Evolutionary conservation across 352 stramenopile genomes (phyloP).

Genomic region (Paralagenidium karlingii): DNA sequence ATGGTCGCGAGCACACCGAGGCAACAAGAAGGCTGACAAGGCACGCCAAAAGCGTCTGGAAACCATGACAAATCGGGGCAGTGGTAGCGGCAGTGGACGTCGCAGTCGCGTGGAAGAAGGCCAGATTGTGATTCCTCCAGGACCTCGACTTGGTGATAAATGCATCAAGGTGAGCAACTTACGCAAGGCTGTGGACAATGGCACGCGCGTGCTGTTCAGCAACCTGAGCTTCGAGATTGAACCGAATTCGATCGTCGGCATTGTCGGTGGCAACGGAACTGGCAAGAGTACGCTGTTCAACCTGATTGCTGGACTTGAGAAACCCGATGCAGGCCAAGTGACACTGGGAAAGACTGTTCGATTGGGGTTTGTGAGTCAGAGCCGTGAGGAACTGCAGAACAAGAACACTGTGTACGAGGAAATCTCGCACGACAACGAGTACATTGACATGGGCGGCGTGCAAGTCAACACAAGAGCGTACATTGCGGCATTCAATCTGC

Average conservation of each 20-base stretch:
- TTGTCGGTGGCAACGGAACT: conserved; percentile 96
- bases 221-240: conserved; percentile 91
- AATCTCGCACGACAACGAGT: conserved; percentile 80
- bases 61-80: too few species aligned
- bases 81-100: conserved; percentile 50
- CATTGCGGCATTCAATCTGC: conserved; percentile 79
- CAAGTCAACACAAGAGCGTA: conserved; percentile 75
- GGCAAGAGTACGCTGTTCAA: conserved; percentile 97
- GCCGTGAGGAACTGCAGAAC: conserved; percentile 47
- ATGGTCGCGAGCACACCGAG: conserved; percentile 84
- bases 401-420: conserved; percentile 69
- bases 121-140: conserved; percentile 86
- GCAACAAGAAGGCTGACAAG: conserved; percentile 84
- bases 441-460: conserved; percentile 59
- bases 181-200: conserved; percentile 58
- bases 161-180: conserved; percentile 79
- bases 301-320: conserved; percentile 89
- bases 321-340: conserved; percentile 62
- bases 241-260: conserved; percentile 92
- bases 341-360: conserved; percentile 69
- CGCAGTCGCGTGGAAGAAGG: conserved; percentile 61
- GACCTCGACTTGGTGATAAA: conserved; percentile 88
- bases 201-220: conserved; percentile 80
- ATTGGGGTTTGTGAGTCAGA: conserved; percentile 69
- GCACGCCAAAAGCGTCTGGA: conserved; percentile 89